Percentiles rank a stretch among this genome's conserved stretches.
phyloP scores from a whole-genome alignment of 257 asterid species.

The Gentiana straminea region DNA sequence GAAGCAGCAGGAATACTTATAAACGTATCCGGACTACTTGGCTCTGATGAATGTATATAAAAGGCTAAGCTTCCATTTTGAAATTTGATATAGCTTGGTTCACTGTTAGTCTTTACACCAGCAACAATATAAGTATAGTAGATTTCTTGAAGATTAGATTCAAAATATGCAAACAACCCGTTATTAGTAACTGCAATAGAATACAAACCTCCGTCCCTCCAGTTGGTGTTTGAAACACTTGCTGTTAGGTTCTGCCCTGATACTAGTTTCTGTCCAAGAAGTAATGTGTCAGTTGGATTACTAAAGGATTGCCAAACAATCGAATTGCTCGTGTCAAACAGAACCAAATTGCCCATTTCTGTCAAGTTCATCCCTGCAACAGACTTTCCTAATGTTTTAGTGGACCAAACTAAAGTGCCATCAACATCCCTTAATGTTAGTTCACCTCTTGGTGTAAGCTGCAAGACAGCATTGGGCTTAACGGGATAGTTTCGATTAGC shows the following conservation, averaged over 20 bases:
- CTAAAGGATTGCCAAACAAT: conserved; percentile 42
- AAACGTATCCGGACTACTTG: background rate
- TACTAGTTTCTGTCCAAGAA: conserved; percentile 27
- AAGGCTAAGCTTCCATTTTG: background rate
- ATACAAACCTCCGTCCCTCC: conserved; percentile 17
- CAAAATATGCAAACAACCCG: background rate
- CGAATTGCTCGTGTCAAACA: conserved; percentile 12
- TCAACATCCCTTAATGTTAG: conserved; percentile 28
- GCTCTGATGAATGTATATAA: background rate
- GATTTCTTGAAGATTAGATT: conserved; percentile 3
- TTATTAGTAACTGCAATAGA: conserved; percentile 11
- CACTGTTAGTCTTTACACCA: background rate
- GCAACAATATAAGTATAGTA: background rate
- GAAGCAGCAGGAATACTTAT: conserved; percentile 4
- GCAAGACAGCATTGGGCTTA: conserved; percentile 23
- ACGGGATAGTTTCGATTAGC: conserved; percentile 32
- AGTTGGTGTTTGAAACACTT: conserved; percentile 23
- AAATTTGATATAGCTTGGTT: background rate
- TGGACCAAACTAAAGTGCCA: conserved; percentile 37
- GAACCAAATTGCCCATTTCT: conserved; percentile 27
- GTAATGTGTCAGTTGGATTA: conserved; percentile 29
- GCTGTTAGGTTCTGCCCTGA: conserved; percentile 27
- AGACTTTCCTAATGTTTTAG: conserved; percentile 23
- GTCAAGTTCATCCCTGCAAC: conserved; percentile 30
- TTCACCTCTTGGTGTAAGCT: conserved; percentile 26